These are phyloP conservation scores for Aspergillus cavernicola DNA, from an alignment of 495 filamentous ascomycete genomes.

Conservation along the genomic window DNA sequence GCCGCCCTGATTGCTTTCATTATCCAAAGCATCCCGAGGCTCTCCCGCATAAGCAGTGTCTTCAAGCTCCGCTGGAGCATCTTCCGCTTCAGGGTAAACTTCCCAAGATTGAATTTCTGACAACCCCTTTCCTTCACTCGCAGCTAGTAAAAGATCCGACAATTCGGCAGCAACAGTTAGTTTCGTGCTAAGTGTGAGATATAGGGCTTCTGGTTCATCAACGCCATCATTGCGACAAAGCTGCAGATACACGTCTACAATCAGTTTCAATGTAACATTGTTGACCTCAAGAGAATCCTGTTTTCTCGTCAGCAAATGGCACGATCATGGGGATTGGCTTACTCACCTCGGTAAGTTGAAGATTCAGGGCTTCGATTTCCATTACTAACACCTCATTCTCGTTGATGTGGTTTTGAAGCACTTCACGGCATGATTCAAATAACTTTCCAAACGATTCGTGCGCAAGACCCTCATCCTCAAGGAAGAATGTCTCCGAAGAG, in stretches of 20 bases:
- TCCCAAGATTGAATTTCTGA: slow-evolving; percentile 47
- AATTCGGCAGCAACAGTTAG: slow-evolving; percentile 40
- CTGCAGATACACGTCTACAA: slow-evolving; percentile 55
- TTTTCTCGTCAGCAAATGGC: slow-evolving; percentile 23
- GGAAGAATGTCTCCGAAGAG: slow-evolving; percentile 66
- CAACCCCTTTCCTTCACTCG: slow-evolving; percentile 55
- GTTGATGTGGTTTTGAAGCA: slow-evolving; percentile 63
- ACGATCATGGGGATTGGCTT: neutral
- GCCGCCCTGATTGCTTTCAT: neutral
- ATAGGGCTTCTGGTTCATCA: slow-evolving; percentile 51
- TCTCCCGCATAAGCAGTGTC: slow-evolving; percentile 11
- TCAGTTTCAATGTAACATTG: slow-evolving; percentile 49
- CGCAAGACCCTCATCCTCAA: slow-evolving; percentile 61
- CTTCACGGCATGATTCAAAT: slow-evolving; percentile 59
- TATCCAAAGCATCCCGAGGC: slow-evolving; percentile 5
- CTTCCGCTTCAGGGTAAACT: slow-evolving; percentile 31
- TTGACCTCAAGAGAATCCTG: slow-evolving; percentile 45
- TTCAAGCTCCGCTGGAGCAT: slow-evolving; percentile 19
- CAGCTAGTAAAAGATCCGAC: slow-evolving; percentile 47
- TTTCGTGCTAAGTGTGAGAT: slow-evolving; percentile 50
- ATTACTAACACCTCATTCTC: slow-evolving; percentile 68
- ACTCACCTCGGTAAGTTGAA: slow-evolving; percentile 71
- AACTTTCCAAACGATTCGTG: slow-evolving; percentile 56
- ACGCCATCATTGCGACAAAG: slow-evolving; percentile 59
- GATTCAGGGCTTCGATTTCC: slow-evolving; percentile 60